A percentile compares a stretch with the other conserved stretches of the same genome.
Evolutionary conservation across 228 moss, liverwort and hornwort species (phyloP).

Genomic region (Sphagnum fallax): DNA sequence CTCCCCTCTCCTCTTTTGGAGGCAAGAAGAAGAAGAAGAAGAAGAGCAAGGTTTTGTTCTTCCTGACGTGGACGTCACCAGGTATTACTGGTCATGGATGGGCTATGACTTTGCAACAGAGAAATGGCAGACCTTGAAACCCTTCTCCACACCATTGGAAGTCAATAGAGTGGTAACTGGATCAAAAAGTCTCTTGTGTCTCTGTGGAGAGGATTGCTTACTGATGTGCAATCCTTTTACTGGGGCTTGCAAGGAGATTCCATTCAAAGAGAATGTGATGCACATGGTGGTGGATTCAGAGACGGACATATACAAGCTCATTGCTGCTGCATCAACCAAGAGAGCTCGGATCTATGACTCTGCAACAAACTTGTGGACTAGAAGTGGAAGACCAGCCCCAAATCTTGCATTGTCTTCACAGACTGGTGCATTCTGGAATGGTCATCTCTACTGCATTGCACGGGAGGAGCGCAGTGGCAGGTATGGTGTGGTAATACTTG

Average conservation of each 20-base stretch:
- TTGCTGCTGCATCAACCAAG: slow-evolving; percentile 35
- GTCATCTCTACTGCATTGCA: slow-evolving; percentile 34
- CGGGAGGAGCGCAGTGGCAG: slow-evolving; percentile 38
- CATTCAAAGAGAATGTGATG: slow-evolving; percentile 38
- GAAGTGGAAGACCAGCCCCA: slow-evolving; percentile 29
- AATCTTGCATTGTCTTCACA: slow-evolving; percentile 26
- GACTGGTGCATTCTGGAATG: slow-evolving; percentile 26
- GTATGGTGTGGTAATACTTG: slow-evolving; percentile 28
- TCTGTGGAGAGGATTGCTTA: slow-evolving; percentile 28
- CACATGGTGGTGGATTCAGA: slow-evolving; percentile 23
- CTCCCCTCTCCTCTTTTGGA: slow-evolving; percentile 45
- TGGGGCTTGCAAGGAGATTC: slow-evolving; percentile 19
- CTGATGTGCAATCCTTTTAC: slow-evolving; percentile 46
- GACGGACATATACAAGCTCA: slow-evolving; percentile 18
- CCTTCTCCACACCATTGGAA: slow-evolving; percentile 14
- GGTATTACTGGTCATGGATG: slow-evolving; percentile 36
- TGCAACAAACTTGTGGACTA: slow-evolving; percentile 26
- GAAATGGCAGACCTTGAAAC: slow-evolving; percentile 43
- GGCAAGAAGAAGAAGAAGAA: slow-evolving; percentile 7
- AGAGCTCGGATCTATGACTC: slow-evolving; percentile 36
- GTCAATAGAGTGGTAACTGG: slow-evolving; percentile 29
- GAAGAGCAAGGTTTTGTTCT: too few relatives aligned
- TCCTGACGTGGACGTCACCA: too few relatives aligned
- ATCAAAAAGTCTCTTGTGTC: slow-evolving; percentile 30
- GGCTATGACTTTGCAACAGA: slow-evolving; percentile 29